phyloP scores from a whole-genome alignment of 2,329 filamentous ascomycete species.

The Moelleriella libera region DNA sequence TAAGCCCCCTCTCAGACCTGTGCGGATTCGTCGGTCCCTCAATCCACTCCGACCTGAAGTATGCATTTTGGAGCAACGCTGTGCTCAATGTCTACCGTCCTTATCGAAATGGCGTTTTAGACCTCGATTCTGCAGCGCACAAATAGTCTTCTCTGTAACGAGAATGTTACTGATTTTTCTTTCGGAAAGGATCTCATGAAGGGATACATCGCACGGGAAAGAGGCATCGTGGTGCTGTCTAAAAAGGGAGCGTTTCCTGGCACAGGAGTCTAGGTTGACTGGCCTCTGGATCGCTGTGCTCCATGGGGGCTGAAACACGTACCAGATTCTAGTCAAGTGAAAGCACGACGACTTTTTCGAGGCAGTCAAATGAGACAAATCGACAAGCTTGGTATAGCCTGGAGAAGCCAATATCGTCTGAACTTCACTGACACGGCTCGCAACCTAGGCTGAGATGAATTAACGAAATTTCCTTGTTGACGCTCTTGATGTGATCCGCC shows the following conservation, averaged over 20 bases:
- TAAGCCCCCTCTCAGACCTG: neutral
- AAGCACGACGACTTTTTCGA: no score
- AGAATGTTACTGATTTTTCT: conserved; percentile 5
- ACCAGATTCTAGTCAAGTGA: no score
- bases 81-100: neutral
- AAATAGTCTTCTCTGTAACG: neutral
- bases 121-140: neutral
- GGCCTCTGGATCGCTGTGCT: no score
- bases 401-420: no score
- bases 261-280: conserved; percentile 47
- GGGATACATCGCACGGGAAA: conserved; percentile 88
- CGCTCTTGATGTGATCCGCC: no score
- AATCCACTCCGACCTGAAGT: neutral
- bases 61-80: neutral
- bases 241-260: conserved; percentile 90
- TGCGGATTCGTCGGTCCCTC: neutral
- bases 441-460: no score
- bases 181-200: conserved; percentile 72
- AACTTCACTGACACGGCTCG: no score
- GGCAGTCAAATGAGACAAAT: no score
- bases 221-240: conserved; percentile 80
- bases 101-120: neutral
- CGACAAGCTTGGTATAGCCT: no score
- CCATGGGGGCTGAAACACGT: no score
- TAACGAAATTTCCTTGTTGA: no score